Base-by-base conservation (phyloP, 768 basidiomycete genomes). In the Lentinula sp. region DNA sequence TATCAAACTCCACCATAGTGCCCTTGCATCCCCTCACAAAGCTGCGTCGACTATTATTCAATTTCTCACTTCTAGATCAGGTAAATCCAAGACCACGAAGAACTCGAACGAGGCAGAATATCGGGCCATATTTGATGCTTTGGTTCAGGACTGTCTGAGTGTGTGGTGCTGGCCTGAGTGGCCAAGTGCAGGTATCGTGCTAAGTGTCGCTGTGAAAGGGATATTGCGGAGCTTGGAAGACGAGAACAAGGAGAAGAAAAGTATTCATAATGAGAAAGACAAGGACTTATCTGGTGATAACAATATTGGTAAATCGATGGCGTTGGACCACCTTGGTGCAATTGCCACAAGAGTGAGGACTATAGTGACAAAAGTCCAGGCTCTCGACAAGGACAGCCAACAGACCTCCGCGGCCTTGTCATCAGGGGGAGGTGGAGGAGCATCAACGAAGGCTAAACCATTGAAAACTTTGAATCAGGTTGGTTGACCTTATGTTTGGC, bases 151-250 rank as follows among this genome's bases (percentile, higher is more conserved):
- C 69, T 77, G 97, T 23, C 80, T 98, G 23, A 82, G 83, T 8
- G 94, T 97, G 18, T 76, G 98, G 5, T 95, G 89, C 70, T 92
- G 92, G 85, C 95, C 97, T 0, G 97, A 99, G 73, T 99, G 96
- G 95, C 97, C 97, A 5, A 95, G 92, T 9, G 92, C 97, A 1
- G 82, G 86, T 46, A 73, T 97, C 16, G 78, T 97, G 42, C 74
- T 98, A 40, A 84, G 81, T 48, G 88, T 97, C 51, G 84, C 88
- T 6, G 89, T 87, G 64, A 89, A 87, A 69, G 88, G 87, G 65
- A 92, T 98, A 92, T 95, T 93, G 62, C 9, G 80, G 65, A 51
- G 16, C 16, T 37, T 59, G 16, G 46, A 59, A 50, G 57, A 59
- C 16, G 32, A 48, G 32, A 48, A 59, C n/a, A 28, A 16, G 8